A percentile compares a stretch with the other conserved stretches of the same genome.
These are phyloP conservation scores for Euphrasia confusa DNA, from an alignment of 257 asterid genomes.

Conservation along the genomic window DNA sequence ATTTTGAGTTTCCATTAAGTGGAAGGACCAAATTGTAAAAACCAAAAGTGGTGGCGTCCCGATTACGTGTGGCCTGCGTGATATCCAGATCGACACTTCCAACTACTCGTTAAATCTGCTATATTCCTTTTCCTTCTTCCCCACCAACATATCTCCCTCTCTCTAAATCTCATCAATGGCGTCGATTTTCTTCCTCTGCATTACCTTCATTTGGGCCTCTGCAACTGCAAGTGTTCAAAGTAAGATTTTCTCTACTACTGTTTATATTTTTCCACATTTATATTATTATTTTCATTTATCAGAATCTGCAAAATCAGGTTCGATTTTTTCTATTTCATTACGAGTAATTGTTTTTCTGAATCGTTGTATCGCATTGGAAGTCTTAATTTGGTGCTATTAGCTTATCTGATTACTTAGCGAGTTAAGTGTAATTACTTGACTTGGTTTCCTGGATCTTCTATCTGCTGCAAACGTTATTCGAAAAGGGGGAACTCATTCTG, in stretches of 20 bases:
- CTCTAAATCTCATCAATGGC: constrained; percentile 29
- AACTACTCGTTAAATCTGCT: constrained; percentile 13
- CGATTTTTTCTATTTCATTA: constrained; percentile 15
- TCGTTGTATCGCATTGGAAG: neutral
- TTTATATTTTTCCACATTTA: constrained; percentile 12
- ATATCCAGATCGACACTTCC: constrained; percentile 13
- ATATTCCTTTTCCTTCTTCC: constrained; percentile 14
- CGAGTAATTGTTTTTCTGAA: neutral
- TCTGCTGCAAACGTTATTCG: too few relatives aligned
- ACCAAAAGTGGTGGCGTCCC: constrained; percentile 9
- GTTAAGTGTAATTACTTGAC: neutral
- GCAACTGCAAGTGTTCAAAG: constrained; percentile 41
- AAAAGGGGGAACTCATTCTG: too few relatives aligned
- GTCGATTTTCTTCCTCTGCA: constrained; percentile 28
- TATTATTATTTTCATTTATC: neutral
- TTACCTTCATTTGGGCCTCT: constrained; percentile 37
- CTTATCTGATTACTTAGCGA: neutral
- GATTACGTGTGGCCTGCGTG: neutral
- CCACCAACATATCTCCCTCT: constrained; percentile 19
- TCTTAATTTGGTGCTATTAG: constrained; percentile 4
- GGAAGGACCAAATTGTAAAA: constrained; percentile 25
- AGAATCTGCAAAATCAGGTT: neutral
- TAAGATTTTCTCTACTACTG: constrained; percentile 25
- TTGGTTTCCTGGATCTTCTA: neutral
- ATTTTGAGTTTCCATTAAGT: neutral